phyloP scores from a whole-genome alignment of 2,329 filamentous ascomycete genomes.

The Cladorrhinum sp. region DNA sequence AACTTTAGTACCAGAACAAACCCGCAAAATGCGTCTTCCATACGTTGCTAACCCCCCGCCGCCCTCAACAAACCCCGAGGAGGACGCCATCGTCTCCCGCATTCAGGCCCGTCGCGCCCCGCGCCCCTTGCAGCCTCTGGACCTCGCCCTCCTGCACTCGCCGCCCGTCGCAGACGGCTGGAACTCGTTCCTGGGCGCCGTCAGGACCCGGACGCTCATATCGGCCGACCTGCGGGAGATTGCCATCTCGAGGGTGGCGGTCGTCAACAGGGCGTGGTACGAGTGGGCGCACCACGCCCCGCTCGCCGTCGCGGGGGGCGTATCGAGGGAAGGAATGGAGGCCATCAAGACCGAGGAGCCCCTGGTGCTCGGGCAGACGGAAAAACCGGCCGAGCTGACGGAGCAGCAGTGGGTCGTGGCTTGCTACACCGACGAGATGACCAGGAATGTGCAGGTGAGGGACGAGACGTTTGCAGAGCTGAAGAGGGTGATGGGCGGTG shows the following conservation, averaged over 20 bases:
- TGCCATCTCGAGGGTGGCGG: slow-evolving; percentile 76
- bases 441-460: slow-evolving; percentile 64
- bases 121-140: slow-evolving; percentile 70
- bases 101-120: slow-evolving; percentile 64
- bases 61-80: slow-evolving; percentile 43
- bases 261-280: slow-evolving; percentile 78
- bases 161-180: slow-evolving; percentile 73
- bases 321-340: slow-evolving; percentile 50
- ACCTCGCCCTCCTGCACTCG: slow-evolving; percentile 71
- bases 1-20: slow-evolving; percentile 18
- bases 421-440: slow-evolving; percentile 81
- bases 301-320: slow-evolving; percentile 57
- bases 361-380: slow-evolving; percentile 31
- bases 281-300: slow-evolving; percentile 81
- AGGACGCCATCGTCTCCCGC: slow-evolving; percentile 57
- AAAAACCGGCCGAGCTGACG: slow-evolving; percentile 47
- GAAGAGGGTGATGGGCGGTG: slow-evolving; percentile 59
- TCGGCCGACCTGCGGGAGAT: slow-evolving; percentile 65
- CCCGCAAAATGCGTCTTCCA: slow-evolving; percentile 60
- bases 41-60: slow-evolving; percentile 57
- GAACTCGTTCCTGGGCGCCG: slow-evolving; percentile 65
- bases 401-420: slow-evolving; percentile 66
- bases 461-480: slow-evolving; percentile 66
- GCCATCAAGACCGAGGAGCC: slow-evolving; percentile 37
- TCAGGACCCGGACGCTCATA: slow-evolving; percentile 54